Evolutionary conservation across 2,329 filamentous ascomycete genomes (phyloP).

Genomic region (Aspergillus oerlinghausenensis): DNA sequence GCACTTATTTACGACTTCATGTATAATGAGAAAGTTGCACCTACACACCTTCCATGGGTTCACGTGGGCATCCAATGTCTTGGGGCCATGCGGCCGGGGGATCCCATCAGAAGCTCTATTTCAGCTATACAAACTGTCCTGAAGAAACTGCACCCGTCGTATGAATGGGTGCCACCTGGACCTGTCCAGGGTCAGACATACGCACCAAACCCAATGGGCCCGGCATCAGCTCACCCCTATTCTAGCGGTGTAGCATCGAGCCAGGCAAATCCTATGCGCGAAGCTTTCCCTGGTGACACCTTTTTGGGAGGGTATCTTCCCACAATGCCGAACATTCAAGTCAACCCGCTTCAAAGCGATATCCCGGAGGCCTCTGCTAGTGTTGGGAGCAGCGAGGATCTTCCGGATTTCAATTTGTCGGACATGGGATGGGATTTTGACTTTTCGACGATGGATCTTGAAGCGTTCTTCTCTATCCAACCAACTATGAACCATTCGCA

Average conservation of each 20-base stretch:
- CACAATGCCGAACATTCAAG: conserved; percentile 18
- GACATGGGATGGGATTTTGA: conserved; percentile 39
- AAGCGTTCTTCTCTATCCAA: conserved; percentile 35
- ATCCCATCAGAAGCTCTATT: conserved; percentile 27
- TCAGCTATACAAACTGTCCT: conserved; percentile 30
- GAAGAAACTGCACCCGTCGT: conserved; percentile 27
- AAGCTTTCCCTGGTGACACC: not conserved
- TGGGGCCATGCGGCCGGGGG: conserved; percentile 31
- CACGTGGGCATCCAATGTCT: conserved; percentile 36
- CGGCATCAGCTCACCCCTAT: not conserved
- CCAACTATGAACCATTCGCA: conserved; percentile 17
- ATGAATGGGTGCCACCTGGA: conserved; percentile 20
- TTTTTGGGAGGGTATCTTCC: conserved; percentile 1
- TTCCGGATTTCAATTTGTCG: conserved; percentile 33
- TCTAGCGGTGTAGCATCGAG: not conserved
- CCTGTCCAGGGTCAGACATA: not conserved
- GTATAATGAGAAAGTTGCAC: conserved; percentile 33
- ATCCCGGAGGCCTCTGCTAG: conserved; percentile 20
- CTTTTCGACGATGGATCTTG: conserved; percentile 38
- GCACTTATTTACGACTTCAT: conserved; percentile 43
- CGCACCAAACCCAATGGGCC: not conserved
- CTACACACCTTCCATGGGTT: conserved; percentile 42
- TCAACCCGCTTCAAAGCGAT: conserved; percentile 17
- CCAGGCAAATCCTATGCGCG: not conserved
- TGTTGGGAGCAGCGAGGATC: conserved; percentile 25